Evolutionary conservation across 2,329 filamentous ascomycete species (phyloP).

Genomic region (Whalleya microplaca): DNA sequence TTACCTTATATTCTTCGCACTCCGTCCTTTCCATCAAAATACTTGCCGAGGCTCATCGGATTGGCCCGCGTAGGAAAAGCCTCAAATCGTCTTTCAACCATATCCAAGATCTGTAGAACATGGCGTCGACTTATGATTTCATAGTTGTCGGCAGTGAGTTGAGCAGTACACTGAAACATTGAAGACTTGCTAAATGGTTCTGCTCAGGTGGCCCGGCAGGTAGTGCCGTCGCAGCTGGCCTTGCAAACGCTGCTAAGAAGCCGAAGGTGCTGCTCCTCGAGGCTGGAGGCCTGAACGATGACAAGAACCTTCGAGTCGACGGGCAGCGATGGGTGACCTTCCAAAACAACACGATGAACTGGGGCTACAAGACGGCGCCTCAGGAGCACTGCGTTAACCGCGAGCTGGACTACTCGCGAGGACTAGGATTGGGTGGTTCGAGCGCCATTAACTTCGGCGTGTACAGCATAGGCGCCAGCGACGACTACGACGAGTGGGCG

Average conservation of each 20-base stretch:
- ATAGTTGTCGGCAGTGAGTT: constrained; percentile 41
- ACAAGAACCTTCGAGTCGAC: constrained; percentile 50
- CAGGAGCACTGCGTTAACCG: constrained; percentile 49
- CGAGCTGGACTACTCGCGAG: constrained; percentile 53
- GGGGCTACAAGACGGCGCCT: constrained; percentile 54
- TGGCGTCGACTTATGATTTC: constrained; percentile 37
- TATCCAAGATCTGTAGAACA: not conserved
- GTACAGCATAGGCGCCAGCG: constrained; percentile 57
- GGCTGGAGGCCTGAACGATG: constrained; percentile 56
- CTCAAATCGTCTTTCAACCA: not conserved
- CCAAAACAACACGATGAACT: constrained; percentile 53
- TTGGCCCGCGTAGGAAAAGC: not conserved
- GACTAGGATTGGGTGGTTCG: constrained; percentile 55
- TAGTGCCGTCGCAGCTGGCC: constrained; percentile 55
- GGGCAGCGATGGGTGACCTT: constrained; percentile 61
- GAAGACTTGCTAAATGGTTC: not conserved
- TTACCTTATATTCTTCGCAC: not conserved
- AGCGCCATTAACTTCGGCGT: constrained; percentile 59
- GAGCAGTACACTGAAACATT: not conserved
- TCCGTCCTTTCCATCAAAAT: not conserved
- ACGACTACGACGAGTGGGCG: constrained; percentile 68
- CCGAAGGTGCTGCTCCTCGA: constrained; percentile 64
- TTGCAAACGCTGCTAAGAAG: constrained; percentile 49
- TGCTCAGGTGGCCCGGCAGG: constrained; percentile 62
- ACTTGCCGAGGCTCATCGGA: not conserved